phyloP scores from a whole-genome alignment of 2,329 filamentous ascomycete species.

The Achaetomium macrosporum region DNA sequence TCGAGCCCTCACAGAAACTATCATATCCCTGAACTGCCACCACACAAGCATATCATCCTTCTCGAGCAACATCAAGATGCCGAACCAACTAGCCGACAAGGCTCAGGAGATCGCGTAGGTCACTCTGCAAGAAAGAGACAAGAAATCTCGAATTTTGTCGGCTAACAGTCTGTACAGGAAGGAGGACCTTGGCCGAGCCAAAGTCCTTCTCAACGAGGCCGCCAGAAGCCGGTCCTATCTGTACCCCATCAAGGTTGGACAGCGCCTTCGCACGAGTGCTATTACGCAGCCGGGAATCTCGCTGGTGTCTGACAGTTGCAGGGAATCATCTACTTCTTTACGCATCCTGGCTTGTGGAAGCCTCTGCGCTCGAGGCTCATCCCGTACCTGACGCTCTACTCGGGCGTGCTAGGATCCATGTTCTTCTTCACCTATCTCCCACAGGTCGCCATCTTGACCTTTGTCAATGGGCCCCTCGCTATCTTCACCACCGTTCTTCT shows the following conservation, averaged over 20 bases:
- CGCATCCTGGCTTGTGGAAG: constrained; percentile 52
- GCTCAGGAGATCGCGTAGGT: constrained; percentile 46
- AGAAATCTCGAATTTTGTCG: not conserved
- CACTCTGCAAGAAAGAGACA: not conserved
- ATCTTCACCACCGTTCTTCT: constrained; percentile 67
- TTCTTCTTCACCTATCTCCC: constrained; percentile 84
- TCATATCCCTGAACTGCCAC: no score
- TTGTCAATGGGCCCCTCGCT: constrained; percentile 79
- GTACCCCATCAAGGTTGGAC: constrained; percentile 67
- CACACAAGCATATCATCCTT: not conserved
- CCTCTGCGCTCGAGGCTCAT: constrained; percentile 50
- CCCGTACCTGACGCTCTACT: constrained; percentile 63
- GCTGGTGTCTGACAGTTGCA: constrained; percentile 24
- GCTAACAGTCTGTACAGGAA: constrained; percentile 37
- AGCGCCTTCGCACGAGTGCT: not conserved
- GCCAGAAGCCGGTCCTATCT: constrained; percentile 72
- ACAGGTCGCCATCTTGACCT: constrained; percentile 73
- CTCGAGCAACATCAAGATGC: constrained; percentile 14
- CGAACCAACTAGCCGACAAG: constrained; percentile 33
- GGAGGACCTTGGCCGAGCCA: constrained; percentile 67
- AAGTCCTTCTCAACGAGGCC: constrained; percentile 59
- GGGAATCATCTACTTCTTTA: constrained; percentile 56
- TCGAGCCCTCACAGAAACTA: not conserved
- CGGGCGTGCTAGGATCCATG: constrained; percentile 70
- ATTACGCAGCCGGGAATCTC: not conserved